These are phyloP conservation scores for Apiospora arundinis DNA, from an alignment of 2,329 filamentous ascomycete species.

Conservation along the genomic window DNA sequence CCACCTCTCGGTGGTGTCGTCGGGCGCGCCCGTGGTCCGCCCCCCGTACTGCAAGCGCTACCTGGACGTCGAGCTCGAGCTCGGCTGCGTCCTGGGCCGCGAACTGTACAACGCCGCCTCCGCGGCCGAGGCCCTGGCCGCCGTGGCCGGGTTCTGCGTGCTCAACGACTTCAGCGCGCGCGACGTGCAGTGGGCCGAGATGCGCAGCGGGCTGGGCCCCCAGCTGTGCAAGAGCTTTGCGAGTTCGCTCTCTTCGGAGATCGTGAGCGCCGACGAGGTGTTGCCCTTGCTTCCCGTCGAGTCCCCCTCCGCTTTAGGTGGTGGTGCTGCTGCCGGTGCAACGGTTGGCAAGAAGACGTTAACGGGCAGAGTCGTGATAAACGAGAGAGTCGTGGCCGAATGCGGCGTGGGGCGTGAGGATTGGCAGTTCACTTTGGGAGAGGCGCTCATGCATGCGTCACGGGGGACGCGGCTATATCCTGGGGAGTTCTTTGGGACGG, in stretches of 20 bases:
- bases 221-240: slow-evolving; percentile 37
- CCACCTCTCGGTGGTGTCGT: slow-evolving; percentile 35
- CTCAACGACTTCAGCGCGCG: slow-evolving; percentile 37
- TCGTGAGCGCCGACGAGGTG: slow-evolving; percentile 35
- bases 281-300: slow-evolving; percentile 25
- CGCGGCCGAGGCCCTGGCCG: slow-evolving; percentile 33
- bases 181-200: slow-evolving; percentile 35
- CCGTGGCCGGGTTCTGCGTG: slow-evolving; percentile 37
- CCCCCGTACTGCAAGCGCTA: slow-evolving; percentile 32
- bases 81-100: slow-evolving; percentile 34
- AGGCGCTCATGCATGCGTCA: slow-evolving; percentile 35
- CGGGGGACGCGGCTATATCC: slow-evolving; percentile 33
- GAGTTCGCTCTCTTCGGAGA: slow-evolving; percentile 34
- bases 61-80: slow-evolving; percentile 37
- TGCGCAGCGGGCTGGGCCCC: slow-evolving; percentile 36
- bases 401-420: slow-evolving; percentile 26
- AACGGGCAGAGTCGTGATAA: slow-evolving; percentile 33
- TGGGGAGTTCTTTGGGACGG: slow-evolving; percentile 37
- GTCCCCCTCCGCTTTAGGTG: too few species aligned
- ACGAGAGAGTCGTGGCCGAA: slow-evolving; percentile 30
- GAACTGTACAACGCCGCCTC: slow-evolving; percentile 32
- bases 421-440: slow-evolving; percentile 34
- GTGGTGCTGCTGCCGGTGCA: neutral
- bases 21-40: slow-evolving; percentile 31
- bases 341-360: slow-evolving; percentile 14